Evolutionary conservation across 768 basidiomycete genomes (phyloP).

Genomic region (Leccinum variicolor): DNA sequence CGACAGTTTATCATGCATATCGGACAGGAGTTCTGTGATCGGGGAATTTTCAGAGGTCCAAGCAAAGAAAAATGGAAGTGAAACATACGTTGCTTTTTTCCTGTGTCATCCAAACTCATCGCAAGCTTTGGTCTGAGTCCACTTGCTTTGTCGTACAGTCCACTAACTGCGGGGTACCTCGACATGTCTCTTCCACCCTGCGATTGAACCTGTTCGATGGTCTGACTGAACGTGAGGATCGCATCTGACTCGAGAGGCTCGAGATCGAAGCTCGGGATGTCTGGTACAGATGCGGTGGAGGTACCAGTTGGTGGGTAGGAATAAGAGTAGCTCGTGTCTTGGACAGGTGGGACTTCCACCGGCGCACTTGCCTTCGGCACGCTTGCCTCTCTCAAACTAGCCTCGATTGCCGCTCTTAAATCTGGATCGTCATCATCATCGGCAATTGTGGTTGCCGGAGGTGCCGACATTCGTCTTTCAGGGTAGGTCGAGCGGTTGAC

Average conservation of each 20-base stretch:
- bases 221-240: slow-evolving; percentile 88
- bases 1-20: too few relatives aligned
- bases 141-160: slow-evolving; percentile 81
- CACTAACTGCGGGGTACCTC: slow-evolving; percentile 79
- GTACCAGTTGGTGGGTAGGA: slow-evolving; percentile 41
- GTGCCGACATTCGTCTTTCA: slow-evolving; percentile 15
- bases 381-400: slow-evolving; percentile 82
- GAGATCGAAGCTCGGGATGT: slow-evolving; percentile 76
- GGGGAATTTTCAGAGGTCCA: neutral
- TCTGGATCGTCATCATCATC: slow-evolving; percentile 91
- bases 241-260: slow-evolving; percentile 78
- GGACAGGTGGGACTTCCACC: slow-evolving; percentile 52
- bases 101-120: slow-evolving; percentile 79
- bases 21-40: slow-evolving; percentile 70
- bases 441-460: slow-evolving; percentile 22
- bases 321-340: slow-evolving; percentile 46
- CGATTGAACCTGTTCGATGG: slow-evolving; percentile 77
- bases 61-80: slow-evolving; percentile 1
- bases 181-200: slow-evolving; percentile 77
- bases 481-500: slow-evolving; percentile 56
- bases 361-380: slow-evolving; percentile 81
- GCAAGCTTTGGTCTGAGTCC: slow-evolving; percentile 78
- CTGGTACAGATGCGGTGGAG: slow-evolving; percentile 40
- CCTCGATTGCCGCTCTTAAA: slow-evolving; percentile 90
- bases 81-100: slow-evolving; percentile 76